These are phyloP conservation scores for Boletus pseudo-olivaceus DNA, from an alignment of 768 basidiomycete species.

Conservation along the genomic window DNA sequence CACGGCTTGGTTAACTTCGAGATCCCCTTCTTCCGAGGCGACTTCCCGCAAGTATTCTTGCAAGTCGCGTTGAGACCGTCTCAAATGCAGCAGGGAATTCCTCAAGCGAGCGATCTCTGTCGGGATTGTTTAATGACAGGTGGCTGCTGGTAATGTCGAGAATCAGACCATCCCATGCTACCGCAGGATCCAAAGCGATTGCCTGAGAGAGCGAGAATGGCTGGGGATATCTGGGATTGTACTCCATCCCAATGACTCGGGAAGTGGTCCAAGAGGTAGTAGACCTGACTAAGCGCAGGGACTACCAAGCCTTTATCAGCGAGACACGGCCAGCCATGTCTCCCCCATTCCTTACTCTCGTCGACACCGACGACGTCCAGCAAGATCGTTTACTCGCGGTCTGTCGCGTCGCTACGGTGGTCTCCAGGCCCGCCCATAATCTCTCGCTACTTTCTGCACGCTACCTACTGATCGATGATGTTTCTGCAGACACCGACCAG, in stretches of 20 bases:
- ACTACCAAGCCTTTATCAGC: neutral
- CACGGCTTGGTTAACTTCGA: slow-evolving; percentile 55
- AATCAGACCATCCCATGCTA: slow-evolving; percentile 65
- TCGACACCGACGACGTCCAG: slow-evolving; percentile 43
- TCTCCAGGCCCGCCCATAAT: slow-evolving; percentile 43
- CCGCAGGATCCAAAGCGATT: slow-evolving; percentile 55
- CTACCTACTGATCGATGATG: slow-evolving; percentile 57
- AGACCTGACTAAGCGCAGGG: slow-evolving; percentile 21
- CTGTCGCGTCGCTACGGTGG: slow-evolving; percentile 72
- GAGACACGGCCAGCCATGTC: slow-evolving; percentile 16
- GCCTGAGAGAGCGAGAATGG: slow-evolving; percentile 74
- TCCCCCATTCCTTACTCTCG: slow-evolving; percentile 53
- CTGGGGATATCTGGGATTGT: slow-evolving; percentile 62
- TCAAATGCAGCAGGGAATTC: slow-evolving; percentile 64
- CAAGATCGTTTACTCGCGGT: slow-evolving; percentile 55
- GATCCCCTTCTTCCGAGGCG: slow-evolving; percentile 41
- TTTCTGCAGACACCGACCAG: slow-evolving; percentile 47
- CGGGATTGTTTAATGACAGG: neutral
- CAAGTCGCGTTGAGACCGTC: slow-evolving; percentile 58
- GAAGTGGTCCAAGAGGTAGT: neutral
- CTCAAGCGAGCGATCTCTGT: slow-evolving; percentile 74
- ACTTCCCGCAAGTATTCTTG: slow-evolving; percentile 41
- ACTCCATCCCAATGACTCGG: slow-evolving; percentile 50
- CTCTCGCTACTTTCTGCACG: slow-evolving; percentile 31
- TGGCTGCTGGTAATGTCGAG: neutral